Conservation (phyloP, 2,329 filamentous ascomycete genomes). For the Epichloe gansuensis region DNA sequence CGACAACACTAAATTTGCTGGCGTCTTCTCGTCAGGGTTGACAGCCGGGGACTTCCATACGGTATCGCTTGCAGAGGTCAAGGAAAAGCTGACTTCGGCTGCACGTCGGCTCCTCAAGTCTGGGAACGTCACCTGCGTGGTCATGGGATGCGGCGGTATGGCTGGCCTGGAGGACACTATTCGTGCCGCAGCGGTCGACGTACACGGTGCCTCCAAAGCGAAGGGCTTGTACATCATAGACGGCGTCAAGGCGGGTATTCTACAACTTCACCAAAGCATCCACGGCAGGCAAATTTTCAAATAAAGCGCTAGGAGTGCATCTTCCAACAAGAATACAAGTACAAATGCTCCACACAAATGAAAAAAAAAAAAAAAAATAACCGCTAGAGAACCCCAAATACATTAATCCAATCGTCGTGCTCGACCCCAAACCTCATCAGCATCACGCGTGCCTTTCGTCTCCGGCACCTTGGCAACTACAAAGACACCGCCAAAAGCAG, state of each 20-base stretch:
- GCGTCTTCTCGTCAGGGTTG: slow-evolving; percentile 72
- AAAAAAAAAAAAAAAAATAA: background rate
- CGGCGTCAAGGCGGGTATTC: slow-evolving; percentile 60
- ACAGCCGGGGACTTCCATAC: slow-evolving; percentile 70
- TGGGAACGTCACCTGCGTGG: slow-evolving; percentile 52
- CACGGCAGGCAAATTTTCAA: slow-evolving; percentile 29
- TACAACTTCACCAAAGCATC: slow-evolving; percentile 46
- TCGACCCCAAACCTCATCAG: slow-evolving; percentile 85
- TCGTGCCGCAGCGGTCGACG: slow-evolving; percentile 51
- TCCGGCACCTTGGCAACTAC: slow-evolving; percentile 69
- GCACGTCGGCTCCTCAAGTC: slow-evolving; percentile 51
- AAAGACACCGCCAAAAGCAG: slow-evolving; percentile 56
- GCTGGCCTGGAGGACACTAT: slow-evolving; percentile 71
- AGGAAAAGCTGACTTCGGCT: slow-evolving; percentile 53
- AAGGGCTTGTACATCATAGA: slow-evolving; percentile 52
- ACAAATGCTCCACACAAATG: background rate
- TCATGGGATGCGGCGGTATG: slow-evolving; percentile 88
- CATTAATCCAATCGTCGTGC: slow-evolving; percentile 38
- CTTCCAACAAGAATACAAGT: background rate
- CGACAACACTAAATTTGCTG: slow-evolving; percentile 49
- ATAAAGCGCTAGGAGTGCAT: background rate
- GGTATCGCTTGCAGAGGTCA: slow-evolving; percentile 51
- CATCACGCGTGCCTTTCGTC: slow-evolving; percentile 72
- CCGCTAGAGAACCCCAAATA: background rate
- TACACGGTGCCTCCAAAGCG: slow-evolving; percentile 15